These are phyloP conservation scores for Naegleria lovaniensis DNA, from an alignment of 208 protist genomes.

Conservation along the genomic window DNA sequence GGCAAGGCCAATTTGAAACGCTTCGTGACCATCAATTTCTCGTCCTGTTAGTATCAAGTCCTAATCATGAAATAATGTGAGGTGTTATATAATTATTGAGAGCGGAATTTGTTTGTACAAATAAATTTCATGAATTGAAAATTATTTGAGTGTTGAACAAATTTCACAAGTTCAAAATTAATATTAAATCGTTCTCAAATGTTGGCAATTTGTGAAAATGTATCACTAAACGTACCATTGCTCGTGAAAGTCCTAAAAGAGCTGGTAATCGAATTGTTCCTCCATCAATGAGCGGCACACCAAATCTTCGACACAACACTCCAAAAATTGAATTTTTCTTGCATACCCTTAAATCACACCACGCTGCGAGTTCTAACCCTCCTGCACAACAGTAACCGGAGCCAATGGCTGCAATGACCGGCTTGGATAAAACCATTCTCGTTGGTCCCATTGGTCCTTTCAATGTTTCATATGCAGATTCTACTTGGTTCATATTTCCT, in stretches of 20 bases:
- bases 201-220: no score
- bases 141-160: no score
- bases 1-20: background rate
- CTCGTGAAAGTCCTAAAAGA: conserved; percentile 34
- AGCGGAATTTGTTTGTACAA: no score
- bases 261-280: conserved; percentile 41
- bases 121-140: no score
- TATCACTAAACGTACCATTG: background rate
- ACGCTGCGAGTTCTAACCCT: conserved; percentile 45
- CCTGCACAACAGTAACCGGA: conserved; percentile 40
- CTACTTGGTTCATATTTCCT: background rate
- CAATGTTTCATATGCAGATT: background rate
- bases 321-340: conserved; percentile 33
- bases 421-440: conserved; percentile 38
- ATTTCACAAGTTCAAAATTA: no score
- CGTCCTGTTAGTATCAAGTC: conserved; percentile 21
- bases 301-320: conserved; percentile 44
- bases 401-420: conserved; percentile 34
- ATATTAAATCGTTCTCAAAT: no score
- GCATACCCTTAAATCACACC: conserved; percentile 41
- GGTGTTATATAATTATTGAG: no score
- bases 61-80: no score
- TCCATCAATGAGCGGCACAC: conserved; percentile 50
- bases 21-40: background rate
- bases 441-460: conserved; percentile 40